phyloP scores from a whole-genome alignment of 345 rosid genomes.

The Rhizophora mangle region DNA sequence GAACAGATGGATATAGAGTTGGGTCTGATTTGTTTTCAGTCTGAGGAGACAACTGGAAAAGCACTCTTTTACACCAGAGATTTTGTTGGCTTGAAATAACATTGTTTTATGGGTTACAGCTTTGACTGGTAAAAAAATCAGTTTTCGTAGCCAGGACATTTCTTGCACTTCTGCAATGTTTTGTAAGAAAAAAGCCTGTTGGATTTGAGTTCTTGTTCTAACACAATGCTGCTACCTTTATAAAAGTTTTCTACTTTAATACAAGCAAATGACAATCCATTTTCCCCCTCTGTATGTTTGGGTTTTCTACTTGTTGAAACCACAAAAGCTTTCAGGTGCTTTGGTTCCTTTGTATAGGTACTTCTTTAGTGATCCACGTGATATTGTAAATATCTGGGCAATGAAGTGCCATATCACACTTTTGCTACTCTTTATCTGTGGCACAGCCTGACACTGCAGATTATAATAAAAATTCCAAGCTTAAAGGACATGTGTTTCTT shows the following conservation, averaged over 20 bases:
- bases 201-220: too few relatives aligned
- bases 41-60: neutral
- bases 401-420: constrained; percentile 16
- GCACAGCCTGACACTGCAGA: constrained; percentile 5
- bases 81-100: neutral
- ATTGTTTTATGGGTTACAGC: constrained; percentile 2
- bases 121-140: constrained; percentile 18
- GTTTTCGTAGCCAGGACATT: neutral
- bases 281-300: neutral
- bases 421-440: constrained; percentile 12
- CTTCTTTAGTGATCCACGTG: constrained; percentile 23
- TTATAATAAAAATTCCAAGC: neutral
- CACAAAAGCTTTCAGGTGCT: constrained; percentile 21
- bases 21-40: neutral
- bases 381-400: constrained; percentile 17
- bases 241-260: constrained; percentile 5
- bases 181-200: too few relatives aligned
- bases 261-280: neutral
- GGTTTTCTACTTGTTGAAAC: constrained; percentile 10
- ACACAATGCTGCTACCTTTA: too few relatives aligned
- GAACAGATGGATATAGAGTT: neutral
- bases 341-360: constrained; percentile 19
- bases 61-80: neutral
- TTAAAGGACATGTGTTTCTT: neutral
- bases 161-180: neutral